Evolutionary conservation across 805 yeast species (phyloP), one percentile per base, ranked within the genome.

Genomic region (Yamadazyma philogaea): DNA sequence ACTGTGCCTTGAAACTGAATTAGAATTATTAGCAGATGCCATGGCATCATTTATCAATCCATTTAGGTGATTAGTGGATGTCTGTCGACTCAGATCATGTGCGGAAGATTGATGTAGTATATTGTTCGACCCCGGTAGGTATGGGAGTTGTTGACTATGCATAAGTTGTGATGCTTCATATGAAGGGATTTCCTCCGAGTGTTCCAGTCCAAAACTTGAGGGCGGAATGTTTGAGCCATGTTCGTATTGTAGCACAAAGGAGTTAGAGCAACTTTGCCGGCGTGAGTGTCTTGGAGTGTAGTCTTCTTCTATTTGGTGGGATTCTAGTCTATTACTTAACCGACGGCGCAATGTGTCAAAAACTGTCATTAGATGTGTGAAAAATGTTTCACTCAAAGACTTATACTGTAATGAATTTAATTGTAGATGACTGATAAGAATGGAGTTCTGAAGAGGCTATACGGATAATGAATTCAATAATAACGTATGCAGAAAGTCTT

Each of bases 81-180:
- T 16, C 14, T 36, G 39, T 11, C 32, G 39, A 27, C 32, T 36
- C 16, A 36, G 22, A 16, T 36, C 39, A 16, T 17, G 31, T 17
- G 40, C 12, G 8, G 30, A 18, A 33, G 30, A 34, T 22, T 33
- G 31, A 34, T 30, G 43, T 7, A 42, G 41, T 18, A 48, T 42
- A 19, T 38, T 35, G 12, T 21, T 34, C 12, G 10, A 5, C 10
- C 17, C 19, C 22, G 7, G 19, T 7, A 15, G 19, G 37, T 7
- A 28, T 24, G 26, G 16, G 32, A 17, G 35, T 34, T 50, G 56
- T 35, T 54, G 63, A 35, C 56, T 61, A 42, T 62, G 60, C 36
- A 61, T 32, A 38, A 57, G 35, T 48, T 69, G 74, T 3, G 72
- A 67, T 5, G 60, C 56, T 48, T 70, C 75, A 49, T 70, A 70